Evolutionary conservation across 1,284 basidiomycete genomes (phyloP), one percentile per base, ranked within the genome.

Genomic region (Boletus calvinii): DNA sequence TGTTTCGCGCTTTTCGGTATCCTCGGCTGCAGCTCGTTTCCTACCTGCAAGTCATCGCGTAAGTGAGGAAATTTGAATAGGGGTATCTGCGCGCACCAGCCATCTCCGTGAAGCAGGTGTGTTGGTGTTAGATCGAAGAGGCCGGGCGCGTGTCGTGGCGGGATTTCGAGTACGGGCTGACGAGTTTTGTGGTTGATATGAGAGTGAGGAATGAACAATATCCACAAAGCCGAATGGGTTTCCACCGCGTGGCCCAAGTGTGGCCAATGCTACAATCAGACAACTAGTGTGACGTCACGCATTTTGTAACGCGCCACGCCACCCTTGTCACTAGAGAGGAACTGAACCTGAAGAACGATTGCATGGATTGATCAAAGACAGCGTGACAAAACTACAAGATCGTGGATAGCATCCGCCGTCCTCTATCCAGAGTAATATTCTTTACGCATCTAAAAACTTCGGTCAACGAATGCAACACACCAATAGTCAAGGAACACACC

Each of bases 11-110:
- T 65, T 67, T 46, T 48, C 69, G 12, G 62, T 65, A 15, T 74
- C 73, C 15, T 75, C 77, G 17, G 74, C 72, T 44, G 77, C 71
- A 51, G 72, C 67, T 54, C 78, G 75, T 67, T 82, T 81, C 54
- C 69, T 75, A 40, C 75, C 78, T 73, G 61, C 44, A 38, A 32
- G 40, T 12, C 3, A 7, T 29, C 24, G 31, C 11, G 35, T 61
- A 5, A 52, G 50, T 15, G 36, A 36, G 38, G n/a, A 22, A 10
- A 22, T 11, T 39, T 40, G 30, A 41, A 61, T 63, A 63, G 56
- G 59, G 61, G 60, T 20, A 24, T 39, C 15, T 9, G 13, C 31
- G 56, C 72, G 48, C 51, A 75, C 72, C 66, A 39, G 60, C 63
- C 67, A 73, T 74, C 32, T 40, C 58, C 4, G 46, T 37, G 13